These are phyloP conservation scores for Favolaschia claudopus DNA, from an alignment of 768 basidiomycete genomes.

Conservation along the genomic window DNA sequence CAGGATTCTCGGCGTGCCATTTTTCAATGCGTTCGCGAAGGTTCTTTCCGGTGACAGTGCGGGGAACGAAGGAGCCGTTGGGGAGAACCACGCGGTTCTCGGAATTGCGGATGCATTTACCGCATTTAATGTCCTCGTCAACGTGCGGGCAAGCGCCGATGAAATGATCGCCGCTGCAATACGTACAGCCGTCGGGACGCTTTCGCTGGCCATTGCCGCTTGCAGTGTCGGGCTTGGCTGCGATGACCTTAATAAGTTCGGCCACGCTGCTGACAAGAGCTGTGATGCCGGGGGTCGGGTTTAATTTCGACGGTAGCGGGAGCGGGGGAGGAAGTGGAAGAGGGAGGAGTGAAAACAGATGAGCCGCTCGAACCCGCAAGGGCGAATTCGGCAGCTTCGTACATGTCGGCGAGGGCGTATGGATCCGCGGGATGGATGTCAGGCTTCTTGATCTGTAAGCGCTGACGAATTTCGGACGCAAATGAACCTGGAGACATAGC, in stretches of 20 bases:
- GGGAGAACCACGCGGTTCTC: conserved; percentile 29
- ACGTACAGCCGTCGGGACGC: background rate
- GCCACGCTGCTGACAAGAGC: too few relatives aligned
- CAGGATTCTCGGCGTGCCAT: too few relatives aligned
- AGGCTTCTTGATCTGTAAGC: conserved; percentile 27
- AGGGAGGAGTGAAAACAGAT: too few relatives aligned
- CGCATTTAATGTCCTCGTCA: conserved; percentile 21
- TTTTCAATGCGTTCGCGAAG: too few relatives aligned
- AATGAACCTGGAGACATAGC: conserved; percentile 11
- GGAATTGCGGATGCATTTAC: conserved; percentile 29
- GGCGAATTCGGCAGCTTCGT: conserved; percentile 25
- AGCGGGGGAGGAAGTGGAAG: too few relatives aligned
- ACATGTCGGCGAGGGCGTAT: conserved; percentile 26
- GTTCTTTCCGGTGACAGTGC: too few relatives aligned
- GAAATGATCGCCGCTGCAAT: conserved; percentile 32
- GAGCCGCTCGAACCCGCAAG: too few relatives aligned
- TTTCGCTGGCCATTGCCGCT: too few relatives aligned
- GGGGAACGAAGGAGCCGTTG: conserved; percentile 26
- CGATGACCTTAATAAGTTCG: too few relatives aligned
- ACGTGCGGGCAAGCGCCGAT: conserved; percentile 29
- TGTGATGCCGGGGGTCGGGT: too few relatives aligned
- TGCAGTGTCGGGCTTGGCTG: too few relatives aligned
- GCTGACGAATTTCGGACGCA: conserved; percentile 4
- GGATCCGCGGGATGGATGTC: conserved; percentile 33
- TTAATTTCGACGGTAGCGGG: too few relatives aligned